phyloP scores from a whole-genome alignment of 164 flowering plant genomes.

The Saururus chinensis region DNA sequence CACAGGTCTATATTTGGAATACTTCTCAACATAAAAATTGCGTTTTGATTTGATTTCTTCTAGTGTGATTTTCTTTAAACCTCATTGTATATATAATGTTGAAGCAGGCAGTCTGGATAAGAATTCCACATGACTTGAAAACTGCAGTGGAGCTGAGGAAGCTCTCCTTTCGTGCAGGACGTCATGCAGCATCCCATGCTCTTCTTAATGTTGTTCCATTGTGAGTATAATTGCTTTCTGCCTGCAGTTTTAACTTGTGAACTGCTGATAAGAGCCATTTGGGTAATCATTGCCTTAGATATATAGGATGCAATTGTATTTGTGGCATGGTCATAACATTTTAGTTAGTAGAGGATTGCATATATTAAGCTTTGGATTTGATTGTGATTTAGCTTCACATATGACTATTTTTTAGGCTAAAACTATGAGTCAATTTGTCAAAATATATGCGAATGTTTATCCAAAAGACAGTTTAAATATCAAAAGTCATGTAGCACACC shows the following conservation, averaged over 20 bases:
- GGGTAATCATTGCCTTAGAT: no score
- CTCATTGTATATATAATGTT: conserved; percentile 2
- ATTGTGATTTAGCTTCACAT: not conserved
- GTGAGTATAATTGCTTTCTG: conserved; percentile 32
- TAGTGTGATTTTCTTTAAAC: conserved; percentile 1
- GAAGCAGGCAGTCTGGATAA: conserved; percentile 84
- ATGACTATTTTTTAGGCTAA: not conserved
- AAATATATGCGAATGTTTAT: no score
- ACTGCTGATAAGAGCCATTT: no score
- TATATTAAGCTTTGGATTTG: no score
- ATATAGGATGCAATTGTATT: not conserved
- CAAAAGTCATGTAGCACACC: not conserved
- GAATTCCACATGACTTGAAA: conserved; percentile 63
- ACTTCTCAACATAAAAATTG: not conserved
- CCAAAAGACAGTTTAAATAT: no score
- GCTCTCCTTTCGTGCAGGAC: conserved; percentile 63
- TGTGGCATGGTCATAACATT: not conserved
- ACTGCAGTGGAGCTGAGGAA: conserved; percentile 29
- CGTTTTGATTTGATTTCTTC: not conserved
- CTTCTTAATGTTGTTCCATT: conserved; percentile 75
- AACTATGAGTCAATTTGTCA: no score
- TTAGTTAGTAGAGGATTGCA: not conserved
- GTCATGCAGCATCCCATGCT: conserved; percentile 94
- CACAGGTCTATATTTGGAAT: conserved; percentile 46
- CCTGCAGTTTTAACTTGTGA: not conserved